Evolutionary conservation across 1,139 yeast genomes (phyloP), one percentile per base, ranked within the genome.

Genomic region (Yamadazyma dushanensis): DNA sequence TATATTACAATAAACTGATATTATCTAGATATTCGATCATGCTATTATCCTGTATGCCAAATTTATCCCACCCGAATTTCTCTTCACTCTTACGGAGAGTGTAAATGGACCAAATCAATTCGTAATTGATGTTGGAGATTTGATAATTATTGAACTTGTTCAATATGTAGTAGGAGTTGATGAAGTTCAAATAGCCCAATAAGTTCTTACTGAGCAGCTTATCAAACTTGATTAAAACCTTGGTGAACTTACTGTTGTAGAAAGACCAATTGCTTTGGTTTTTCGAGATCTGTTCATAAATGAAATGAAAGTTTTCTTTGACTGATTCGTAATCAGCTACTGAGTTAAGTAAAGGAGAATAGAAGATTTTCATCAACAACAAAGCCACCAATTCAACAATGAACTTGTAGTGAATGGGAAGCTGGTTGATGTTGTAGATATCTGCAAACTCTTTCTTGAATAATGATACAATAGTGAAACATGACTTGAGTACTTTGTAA

Each of bases 381-480:
- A 68, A 51, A 1, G 61, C 42, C 2, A 61, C 59, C 37, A 65
- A 53, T 37, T 69, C 74, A 20, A 70, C 45, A 8, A 70, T 61
- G 41, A 69, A 67, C 35, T 61, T 63, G 46, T 59, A 68, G 46
- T 68, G 73, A 19, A 70, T 54, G 2, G 76, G 75, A 13, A 70
- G 46, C 44, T 60, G 70, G 38, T 57, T 57, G 37, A 59, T 58
- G 43, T 53, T 56, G 13, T 44, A 37, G 8, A 49, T 37, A 32
- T 50, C 48, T 4, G 43, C 43, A 38, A 65, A 59, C 23, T 59
- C 59, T 15, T 33, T 31, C 21, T 50, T 46, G 31, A 56, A 57
- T 19, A 59, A 39, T 14, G 51, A 51, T 21, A 64, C 50, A 20
- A 68, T 53, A 3, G 40, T 36, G 36, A 55, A 54, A 46, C 74